Conservation (phyloP, 768 basidiomycete species). For the Rhodotorula diobovata region DNA sequence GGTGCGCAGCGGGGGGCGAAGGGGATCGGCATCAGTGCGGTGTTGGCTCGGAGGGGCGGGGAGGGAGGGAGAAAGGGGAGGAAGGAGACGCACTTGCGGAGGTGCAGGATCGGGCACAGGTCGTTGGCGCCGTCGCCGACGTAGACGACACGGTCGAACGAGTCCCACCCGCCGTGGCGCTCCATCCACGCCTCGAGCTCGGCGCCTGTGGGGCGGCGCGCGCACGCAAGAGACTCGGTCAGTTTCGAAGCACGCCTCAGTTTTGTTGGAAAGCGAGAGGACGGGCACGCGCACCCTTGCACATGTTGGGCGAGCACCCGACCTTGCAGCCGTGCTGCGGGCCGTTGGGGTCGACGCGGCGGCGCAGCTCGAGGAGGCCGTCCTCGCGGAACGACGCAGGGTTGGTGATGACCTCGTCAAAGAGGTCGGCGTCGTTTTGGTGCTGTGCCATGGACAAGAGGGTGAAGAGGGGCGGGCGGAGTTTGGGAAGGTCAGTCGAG, state of each 20-base stretch:
- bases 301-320: constrained; percentile 95
- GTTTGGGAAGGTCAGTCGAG: constrained; percentile 74
- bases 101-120: constrained; percentile 81
- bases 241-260: too few relatives aligned
- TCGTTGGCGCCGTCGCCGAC: constrained; percentile 94
- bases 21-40: too few relatives aligned
- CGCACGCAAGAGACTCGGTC: neutral
- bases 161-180: constrained; percentile 53
- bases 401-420: constrained; percentile 85
- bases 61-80: neutral
- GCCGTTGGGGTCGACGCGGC: constrained; percentile 68
- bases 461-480: constrained; percentile 75
- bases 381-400: constrained; percentile 73
- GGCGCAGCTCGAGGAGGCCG: constrained; percentile 67
- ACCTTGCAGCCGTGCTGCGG: constrained; percentile 77
- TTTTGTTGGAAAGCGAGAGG: neutral
- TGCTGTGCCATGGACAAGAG: constrained; percentile 87
- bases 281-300: constrained; percentile 63
- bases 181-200: constrained; percentile 79
- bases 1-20: too few relatives aligned
- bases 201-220: constrained; percentile 60
- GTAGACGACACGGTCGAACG: constrained; percentile 76
- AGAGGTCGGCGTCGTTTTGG: constrained; percentile 66
- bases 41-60: too few relatives aligned
- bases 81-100: constrained; percentile 50